Conservation (phyloP, 768 basidiomycete species). For the Suillus luteus region DNA sequence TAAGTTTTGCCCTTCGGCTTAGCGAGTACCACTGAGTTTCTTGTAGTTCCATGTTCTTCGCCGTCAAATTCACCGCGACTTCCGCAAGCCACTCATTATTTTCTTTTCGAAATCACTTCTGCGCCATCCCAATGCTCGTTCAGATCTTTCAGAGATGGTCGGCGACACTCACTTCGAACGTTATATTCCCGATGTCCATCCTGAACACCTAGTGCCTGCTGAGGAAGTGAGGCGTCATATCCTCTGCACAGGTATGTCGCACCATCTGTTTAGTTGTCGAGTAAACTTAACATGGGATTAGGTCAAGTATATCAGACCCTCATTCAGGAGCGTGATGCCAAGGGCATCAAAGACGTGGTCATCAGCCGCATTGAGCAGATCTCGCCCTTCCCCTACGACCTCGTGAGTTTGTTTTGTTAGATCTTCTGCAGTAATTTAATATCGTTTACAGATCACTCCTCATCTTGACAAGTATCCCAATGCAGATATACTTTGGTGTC, state of each 20-base stretch:
- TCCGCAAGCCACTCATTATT: constrained; percentile 85
- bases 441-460: constrained; percentile 66
- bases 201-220: constrained; percentile 69
- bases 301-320: constrained; percentile 96
- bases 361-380: constrained; percentile 95
- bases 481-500: constrained; percentile 91
- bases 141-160: constrained; percentile 83
- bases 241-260: constrained; percentile 71
- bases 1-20: constrained; percentile 32
- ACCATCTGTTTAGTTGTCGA: constrained; percentile 9
- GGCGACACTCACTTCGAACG: constrained; percentile 91
- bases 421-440: constrained; percentile 10
- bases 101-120: constrained; percentile 98
- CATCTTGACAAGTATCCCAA: constrained; percentile 97
- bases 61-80: constrained; percentile 96
- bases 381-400: constrained; percentile 96
- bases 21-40: constrained; percentile 12
- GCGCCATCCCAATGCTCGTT: constrained; percentile 92
- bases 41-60: constrained; percentile 91
- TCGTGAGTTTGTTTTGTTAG: constrained; percentile 49
- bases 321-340: constrained; percentile 86
- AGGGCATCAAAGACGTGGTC: constrained; percentile 88
- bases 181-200: constrained; percentile 84
- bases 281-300: constrained; percentile 22
- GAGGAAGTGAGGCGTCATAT: constrained; percentile 92